Evolutionary conservation across 2,329 filamentous ascomycete species (phyloP).

Genomic region (Colletotrichum sojae): DNA sequence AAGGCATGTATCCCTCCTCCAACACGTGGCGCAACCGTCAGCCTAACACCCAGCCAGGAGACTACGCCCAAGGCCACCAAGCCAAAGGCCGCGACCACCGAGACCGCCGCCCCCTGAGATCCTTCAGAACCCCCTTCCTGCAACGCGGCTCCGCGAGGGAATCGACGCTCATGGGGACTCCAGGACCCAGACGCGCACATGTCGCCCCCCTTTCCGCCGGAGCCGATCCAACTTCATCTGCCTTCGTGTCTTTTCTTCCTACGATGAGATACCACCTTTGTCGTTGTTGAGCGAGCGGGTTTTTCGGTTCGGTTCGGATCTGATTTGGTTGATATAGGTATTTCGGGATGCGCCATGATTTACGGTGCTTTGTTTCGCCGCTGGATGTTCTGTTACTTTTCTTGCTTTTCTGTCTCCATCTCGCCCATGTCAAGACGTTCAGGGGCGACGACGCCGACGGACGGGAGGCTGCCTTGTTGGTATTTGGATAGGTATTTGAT

Average conservation of each 20-base stretch:
- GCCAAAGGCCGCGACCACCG: constrained; percentile 22
- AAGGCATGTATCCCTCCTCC: constrained; percentile 21
- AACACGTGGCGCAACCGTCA: background rate
- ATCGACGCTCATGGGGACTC: background rate
- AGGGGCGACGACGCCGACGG: background rate
- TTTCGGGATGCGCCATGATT: background rate
- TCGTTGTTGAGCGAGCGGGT: constrained; percentile 31
- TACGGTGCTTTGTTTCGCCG: background rate
- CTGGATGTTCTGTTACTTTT: background rate
- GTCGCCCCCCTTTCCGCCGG: background rate
- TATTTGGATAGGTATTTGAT: background rate
- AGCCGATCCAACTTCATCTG: background rate
- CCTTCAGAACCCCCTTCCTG: background rate
- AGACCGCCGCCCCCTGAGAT: constrained; percentile 11
- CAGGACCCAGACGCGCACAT: background rate
- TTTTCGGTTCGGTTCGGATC: background rate
- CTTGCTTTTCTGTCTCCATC: background rate
- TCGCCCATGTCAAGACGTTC: background rate
- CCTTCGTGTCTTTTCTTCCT: constrained; percentile 26
- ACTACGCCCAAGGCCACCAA: constrained; percentile 41
- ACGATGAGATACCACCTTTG: constrained; percentile 34
- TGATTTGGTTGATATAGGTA: constrained; percentile 10
- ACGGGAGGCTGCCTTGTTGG: background rate
- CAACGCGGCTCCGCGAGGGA: background rate
- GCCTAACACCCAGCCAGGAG: constrained; percentile 15